Percentiles rank a stretch among this genome's conserved stretches.
phyloP scores from a whole-genome alignment of 106 monocot genomes.

The Posidonia australis region DNA sequence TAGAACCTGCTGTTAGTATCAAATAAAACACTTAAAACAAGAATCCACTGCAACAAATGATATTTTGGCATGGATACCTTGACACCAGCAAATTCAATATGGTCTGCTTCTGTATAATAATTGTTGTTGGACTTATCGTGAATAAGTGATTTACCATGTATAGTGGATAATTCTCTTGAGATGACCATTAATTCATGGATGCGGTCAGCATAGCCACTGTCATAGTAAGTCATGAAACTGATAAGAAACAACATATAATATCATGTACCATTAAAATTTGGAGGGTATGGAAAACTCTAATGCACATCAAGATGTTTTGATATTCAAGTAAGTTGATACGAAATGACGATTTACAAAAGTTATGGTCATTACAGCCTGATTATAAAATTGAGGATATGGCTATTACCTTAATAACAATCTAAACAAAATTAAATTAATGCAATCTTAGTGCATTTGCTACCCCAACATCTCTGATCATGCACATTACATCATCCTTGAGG shows the following conservation, averaged over 20 bases:
- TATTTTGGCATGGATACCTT: constrained; percentile 37
- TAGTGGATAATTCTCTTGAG: constrained; percentile 58
- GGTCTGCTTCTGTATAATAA: constrained; percentile 70
- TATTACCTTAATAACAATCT: too few species aligned
- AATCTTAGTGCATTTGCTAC: too few species aligned
- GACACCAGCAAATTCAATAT: constrained; percentile 86
- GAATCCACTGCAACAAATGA: not conserved
- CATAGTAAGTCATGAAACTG: constrained; percentile 1
- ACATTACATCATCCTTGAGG: too few species aligned
- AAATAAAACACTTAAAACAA: not conserved
- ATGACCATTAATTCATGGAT: constrained; percentile 81
- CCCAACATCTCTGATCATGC: too few species aligned
- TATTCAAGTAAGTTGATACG: too few species aligned
- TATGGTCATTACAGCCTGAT: too few species aligned
- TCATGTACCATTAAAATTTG: not conserved
- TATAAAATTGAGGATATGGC: too few species aligned
- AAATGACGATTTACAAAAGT: too few species aligned
- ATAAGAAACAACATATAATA: not conserved
- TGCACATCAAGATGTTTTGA: too few species aligned
- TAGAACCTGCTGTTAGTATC: constrained; percentile 6
- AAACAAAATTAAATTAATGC: too few species aligned
- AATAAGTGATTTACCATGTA: constrained; percentile 29
- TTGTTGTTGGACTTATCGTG: constrained; percentile 33
- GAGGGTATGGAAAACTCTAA: too few species aligned
- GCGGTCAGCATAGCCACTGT: constrained; percentile 93